Evolutionary conservation across 139 green algal species (phyloP).

Genomic region (Chlamydomonas incerta): DNA sequence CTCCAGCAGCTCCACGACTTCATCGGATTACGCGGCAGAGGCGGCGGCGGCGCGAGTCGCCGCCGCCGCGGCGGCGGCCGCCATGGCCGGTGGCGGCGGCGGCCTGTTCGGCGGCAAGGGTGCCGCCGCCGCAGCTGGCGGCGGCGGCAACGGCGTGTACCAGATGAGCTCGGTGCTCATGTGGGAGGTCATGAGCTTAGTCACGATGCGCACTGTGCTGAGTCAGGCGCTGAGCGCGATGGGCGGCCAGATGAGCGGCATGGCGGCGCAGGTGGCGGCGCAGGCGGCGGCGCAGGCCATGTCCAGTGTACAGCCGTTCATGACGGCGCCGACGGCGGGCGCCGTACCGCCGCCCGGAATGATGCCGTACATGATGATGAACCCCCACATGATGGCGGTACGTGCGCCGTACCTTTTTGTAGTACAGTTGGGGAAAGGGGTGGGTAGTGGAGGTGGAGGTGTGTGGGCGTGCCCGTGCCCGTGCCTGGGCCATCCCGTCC

Average conservation of each 20-base stretch:
- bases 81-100: not conserved
- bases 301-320: not conserved
- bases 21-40: not conserved
- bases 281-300: conserved; percentile 40
- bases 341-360: not conserved
- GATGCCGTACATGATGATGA: conserved; percentile 37
- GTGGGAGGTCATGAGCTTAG: conserved; percentile 55
- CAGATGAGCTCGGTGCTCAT: conserved; percentile 45
- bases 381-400: conserved; percentile 37
- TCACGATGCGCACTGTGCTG: conserved; percentile 52
- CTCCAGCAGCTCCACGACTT: not conserved
- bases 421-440: too few species aligned
- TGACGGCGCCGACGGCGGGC: not conserved
- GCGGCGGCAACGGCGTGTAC: not conserved
- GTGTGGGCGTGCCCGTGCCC: too few species aligned
- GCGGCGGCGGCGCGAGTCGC: not conserved
- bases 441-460: too few species aligned
- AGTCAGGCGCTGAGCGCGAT: conserved; percentile 39
- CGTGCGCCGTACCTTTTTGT: too few species aligned
- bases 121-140: not conserved
- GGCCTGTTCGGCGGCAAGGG: not conserved
- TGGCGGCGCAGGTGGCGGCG: conserved; percentile 51
- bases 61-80: not conserved
- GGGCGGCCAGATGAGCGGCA: conserved; percentile 50
- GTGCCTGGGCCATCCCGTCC: too few species aligned